These are phyloP conservation scores for Cladorrhinum samala DNA, from an alignment of 495 filamentous ascomycete genomes.

Conservation along the genomic window DNA sequence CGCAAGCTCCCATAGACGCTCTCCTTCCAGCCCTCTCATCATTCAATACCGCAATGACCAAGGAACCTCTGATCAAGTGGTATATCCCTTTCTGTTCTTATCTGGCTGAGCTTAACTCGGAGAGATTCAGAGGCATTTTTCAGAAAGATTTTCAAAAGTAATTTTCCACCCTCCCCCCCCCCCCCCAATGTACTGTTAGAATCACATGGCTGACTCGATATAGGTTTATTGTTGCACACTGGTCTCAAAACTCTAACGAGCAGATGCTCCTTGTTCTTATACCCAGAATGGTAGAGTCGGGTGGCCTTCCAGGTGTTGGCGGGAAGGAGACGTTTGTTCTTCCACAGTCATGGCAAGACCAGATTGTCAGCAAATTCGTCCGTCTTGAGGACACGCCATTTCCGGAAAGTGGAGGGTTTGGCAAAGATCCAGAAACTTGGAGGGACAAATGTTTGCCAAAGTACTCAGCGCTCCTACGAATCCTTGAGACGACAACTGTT, in stretches of 20 bases:
- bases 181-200: too few species aligned
- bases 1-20: slow-evolving; percentile 72
- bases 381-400: slow-evolving; percentile 49
- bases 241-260: slow-evolving; percentile 57
- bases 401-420: slow-evolving; percentile 47
- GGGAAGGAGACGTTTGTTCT: slow-evolving; percentile 54
- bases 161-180: slow-evolving; percentile 4
- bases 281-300: slow-evolving; percentile 57
- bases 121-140: slow-evolving; percentile 71
- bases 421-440: slow-evolving; percentile 48
- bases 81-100: slow-evolving; percentile 83
- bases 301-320: slow-evolving; percentile 38
- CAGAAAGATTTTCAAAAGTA: slow-evolving; percentile 76
- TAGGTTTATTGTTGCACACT: slow-evolving; percentile 67
- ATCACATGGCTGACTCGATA: slow-evolving; percentile 16
- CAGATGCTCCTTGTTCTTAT: slow-evolving; percentile 62
- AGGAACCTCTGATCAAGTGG: slow-evolving; percentile 53
- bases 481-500: slow-evolving; percentile 42
- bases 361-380: slow-evolving; percentile 60
- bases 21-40: slow-evolving; percentile 60
- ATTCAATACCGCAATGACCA: slow-evolving; percentile 58
- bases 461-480: slow-evolving; percentile 47
- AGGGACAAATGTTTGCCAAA: slow-evolving; percentile 50
- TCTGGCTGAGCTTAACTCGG: slow-evolving; percentile 62
- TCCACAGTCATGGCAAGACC: slow-evolving; percentile 62